These are phyloP conservation scores for Escallonia rubra DNA, from an alignment of 129 eudicot species.

Conservation along the genomic window DNA sequence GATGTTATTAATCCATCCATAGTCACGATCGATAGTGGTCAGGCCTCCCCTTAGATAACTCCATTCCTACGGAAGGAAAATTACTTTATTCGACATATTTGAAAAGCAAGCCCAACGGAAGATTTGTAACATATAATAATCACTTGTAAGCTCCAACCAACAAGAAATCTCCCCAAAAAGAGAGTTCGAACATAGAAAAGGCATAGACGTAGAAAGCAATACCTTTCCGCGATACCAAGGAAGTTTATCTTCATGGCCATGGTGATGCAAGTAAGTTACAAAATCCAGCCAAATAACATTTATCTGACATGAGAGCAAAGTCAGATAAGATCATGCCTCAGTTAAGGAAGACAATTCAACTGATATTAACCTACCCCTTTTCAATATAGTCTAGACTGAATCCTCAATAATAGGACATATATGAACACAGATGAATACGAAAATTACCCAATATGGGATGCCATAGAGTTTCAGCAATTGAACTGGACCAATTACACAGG, in stretches of 20 bases:
- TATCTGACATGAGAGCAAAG: conserved; percentile 34
- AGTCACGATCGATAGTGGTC: conserved; percentile 60
- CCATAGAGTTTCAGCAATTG: conserved; percentile 56
- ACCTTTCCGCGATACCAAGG: conserved; percentile 81
- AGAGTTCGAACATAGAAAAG: neutral
- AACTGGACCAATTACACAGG: conserved; percentile 41
- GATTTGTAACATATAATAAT: too few relatives aligned
- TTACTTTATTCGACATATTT: neutral
- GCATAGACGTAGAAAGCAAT: conserved; percentile 12
- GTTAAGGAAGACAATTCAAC: neutral
- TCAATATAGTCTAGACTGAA: too few relatives aligned
- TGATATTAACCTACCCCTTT: too few relatives aligned
- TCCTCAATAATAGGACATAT: neutral
- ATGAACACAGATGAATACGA: neutral
- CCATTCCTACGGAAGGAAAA: conserved; percentile 44
- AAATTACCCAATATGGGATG: conserved; percentile 51
- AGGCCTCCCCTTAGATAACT: conserved; percentile 58
- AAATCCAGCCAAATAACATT: conserved; percentile 60
- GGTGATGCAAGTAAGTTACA: conserved; percentile 71
- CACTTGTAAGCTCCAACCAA: too few relatives aligned
- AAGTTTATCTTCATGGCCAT: conserved; percentile 62
- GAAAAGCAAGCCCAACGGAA: neutral
- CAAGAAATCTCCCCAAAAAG: too few relatives aligned
- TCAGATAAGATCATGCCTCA: conserved; percentile 13
- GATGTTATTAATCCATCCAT: conserved; percentile 59